Evolutionary conservation across 352 stramenopile species (phyloP).

Genomic region (Globisporangium cystogenes): DNA sequence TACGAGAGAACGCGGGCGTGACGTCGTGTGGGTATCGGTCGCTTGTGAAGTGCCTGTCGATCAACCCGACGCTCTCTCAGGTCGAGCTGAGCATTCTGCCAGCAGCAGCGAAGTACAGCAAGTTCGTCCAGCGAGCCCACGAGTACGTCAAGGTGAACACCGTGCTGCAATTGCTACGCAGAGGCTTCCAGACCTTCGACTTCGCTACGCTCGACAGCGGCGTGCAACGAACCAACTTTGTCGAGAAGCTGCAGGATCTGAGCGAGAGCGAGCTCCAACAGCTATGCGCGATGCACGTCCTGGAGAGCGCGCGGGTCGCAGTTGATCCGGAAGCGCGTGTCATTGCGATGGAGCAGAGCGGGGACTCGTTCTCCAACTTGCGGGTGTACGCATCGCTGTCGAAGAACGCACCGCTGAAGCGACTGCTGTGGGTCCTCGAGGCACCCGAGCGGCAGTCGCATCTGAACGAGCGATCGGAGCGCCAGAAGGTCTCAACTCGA

Average conservation of each 20-base stretch:
- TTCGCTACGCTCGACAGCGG: conserved; percentile 9
- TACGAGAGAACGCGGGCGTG: conserved; percentile 38
- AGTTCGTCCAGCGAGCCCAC: conserved; percentile 14
- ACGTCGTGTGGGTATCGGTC: conserved; percentile 33
- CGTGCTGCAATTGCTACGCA: conserved; percentile 12
- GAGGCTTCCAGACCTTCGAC: conserved; percentile 2
- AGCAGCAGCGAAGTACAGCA: conserved; percentile 21
- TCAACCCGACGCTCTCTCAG: conserved; percentile 33
- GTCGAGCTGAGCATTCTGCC: conserved; percentile 21
- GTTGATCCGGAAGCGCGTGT: conserved; percentile 6
- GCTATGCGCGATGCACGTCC: conserved; percentile 30
- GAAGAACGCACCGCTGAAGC: conserved; percentile 45
- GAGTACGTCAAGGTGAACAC: conserved; percentile 38
- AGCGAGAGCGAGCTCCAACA: conserved; percentile 45
- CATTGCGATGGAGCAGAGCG: not conserved
- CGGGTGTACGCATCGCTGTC: conserved; percentile 46
- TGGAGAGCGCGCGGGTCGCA: conserved; percentile 34
- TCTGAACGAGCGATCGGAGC: conserved; percentile 16
- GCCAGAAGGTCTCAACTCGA: conserved; percentile 4
- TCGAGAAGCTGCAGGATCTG: conserved; percentile 55
- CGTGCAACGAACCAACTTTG: conserved; percentile 50
- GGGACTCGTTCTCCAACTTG: conserved; percentile 26
- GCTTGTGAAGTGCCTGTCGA: conserved; percentile 34
- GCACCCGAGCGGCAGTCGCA: conserved; percentile 20
- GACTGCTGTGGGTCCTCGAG: conserved; percentile 60